Evolutionary conservation across 2,329 filamentous ascomycete species (phyloP).

Genomic region (Sclerotinia glacialis): DNA sequence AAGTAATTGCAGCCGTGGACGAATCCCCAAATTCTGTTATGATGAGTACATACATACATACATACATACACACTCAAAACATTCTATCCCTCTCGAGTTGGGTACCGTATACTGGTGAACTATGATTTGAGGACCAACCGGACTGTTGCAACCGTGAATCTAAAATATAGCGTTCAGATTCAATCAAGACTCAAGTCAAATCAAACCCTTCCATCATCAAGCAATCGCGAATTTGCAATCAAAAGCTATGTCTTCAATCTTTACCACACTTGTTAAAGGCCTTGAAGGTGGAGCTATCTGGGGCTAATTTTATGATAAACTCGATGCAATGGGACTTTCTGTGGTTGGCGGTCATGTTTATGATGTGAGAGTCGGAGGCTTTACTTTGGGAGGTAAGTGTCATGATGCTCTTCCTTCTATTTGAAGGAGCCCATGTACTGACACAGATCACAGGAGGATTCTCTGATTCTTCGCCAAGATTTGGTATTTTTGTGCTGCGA

Average conservation of each 20-base stretch:
- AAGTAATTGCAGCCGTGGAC: too few species aligned
- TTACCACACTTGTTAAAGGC: not conserved
- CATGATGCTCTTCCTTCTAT: slow-evolving; percentile 14
- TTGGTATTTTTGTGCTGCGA: not conserved
- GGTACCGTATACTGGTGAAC: not conserved
- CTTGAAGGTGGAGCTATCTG: slow-evolving; percentile 40
- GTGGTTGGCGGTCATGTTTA: slow-evolving; percentile 26
- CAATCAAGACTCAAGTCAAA: not conserved
- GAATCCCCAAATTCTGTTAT: too few species aligned
- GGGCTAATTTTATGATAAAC: slow-evolving; percentile 30
- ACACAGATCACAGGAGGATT: slow-evolving; percentile 22
- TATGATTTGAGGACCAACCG: not conserved
- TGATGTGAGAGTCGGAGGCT: slow-evolving; percentile 26
- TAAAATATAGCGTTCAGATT: not conserved
- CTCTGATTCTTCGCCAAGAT: slow-evolving; percentile 1
- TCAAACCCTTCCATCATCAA: not conserved
- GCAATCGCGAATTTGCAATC: not conserved
- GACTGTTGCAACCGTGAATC: not conserved
- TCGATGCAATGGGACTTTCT: slow-evolving; percentile 22
- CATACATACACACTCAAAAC: too few species aligned
- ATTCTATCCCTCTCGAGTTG: not conserved
- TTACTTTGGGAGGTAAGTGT: not conserved
- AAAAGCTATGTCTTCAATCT: not conserved
- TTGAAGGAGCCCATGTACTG: slow-evolving; percentile 25
- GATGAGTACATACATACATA: too few species aligned